phyloP scores from a whole-genome alignment of 768 basidiomycete genomes.

The Tulasnella calospora region DNA sequence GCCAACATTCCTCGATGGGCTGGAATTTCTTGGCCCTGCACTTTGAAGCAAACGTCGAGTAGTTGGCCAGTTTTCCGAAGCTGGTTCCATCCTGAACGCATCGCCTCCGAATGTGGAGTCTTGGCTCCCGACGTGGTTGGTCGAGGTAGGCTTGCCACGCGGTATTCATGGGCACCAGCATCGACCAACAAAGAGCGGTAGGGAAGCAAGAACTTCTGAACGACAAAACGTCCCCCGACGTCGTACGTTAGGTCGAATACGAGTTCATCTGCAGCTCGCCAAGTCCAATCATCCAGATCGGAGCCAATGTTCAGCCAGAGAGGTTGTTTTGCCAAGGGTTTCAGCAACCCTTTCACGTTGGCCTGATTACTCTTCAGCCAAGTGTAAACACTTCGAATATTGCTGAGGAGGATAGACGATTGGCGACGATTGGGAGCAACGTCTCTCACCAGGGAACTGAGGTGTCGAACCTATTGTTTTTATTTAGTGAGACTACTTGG shows the following conservation, averaged over 20 bases:
- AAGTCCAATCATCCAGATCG: not conserved
- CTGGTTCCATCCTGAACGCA: not conserved
- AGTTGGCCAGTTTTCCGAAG: not conserved
- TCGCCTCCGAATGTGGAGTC: not conserved
- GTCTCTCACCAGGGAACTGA: not conserved
- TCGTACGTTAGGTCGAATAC: conserved; percentile 4
- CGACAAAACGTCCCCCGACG: not conserved
- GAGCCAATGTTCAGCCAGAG: conserved; percentile 6
- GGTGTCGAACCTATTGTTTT: not conserved
- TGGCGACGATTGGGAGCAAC: not conserved
- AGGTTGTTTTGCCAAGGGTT: not conserved
- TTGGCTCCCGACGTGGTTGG: not conserved
- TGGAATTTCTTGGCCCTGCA: not conserved
- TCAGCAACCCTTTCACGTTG: not conserved
- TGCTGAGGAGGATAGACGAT: not conserved
- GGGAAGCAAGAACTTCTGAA: not conserved
- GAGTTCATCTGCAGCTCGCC: not conserved
- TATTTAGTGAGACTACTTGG: not conserved
- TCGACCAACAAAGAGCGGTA: not conserved
- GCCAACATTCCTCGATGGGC: conserved; percentile 18
- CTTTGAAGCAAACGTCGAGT: conserved; percentile 2
- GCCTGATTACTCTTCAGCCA: conserved; percentile 7
- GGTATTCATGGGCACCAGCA: conserved; percentile 1
- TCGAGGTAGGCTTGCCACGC: not conserved
- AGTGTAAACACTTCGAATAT: not conserved